These are phyloP conservation scores for Colletotrichum sp. DNA, from an alignment of 2,329 filamentous ascomycete genomes.

Conservation along the genomic window DNA sequence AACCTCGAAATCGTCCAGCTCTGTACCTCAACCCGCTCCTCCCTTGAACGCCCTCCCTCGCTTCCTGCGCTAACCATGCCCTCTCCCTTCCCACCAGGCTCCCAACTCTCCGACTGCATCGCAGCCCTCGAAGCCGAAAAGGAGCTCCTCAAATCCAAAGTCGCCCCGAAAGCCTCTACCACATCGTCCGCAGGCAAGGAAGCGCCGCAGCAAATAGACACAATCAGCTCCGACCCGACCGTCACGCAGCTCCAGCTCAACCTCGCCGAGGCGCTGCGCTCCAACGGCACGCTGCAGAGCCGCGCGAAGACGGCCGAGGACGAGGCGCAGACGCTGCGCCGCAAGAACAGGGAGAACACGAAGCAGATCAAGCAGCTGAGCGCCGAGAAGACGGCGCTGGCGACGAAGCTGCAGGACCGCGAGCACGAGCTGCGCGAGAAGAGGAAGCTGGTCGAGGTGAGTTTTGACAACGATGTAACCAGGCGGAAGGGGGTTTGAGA, in stretches of 20 bases:
- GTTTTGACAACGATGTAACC: no score
- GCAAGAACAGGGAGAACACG: constrained; percentile 62
- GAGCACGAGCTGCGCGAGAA: constrained; percentile 88
- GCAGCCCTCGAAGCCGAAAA: constrained; percentile 66
- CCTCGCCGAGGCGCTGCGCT: constrained; percentile 77
- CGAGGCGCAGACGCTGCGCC: constrained; percentile 68
- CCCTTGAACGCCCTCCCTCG: neutral
- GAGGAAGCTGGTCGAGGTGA: constrained; percentile 77
- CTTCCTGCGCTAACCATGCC: neutral
- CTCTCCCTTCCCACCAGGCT: constrained; percentile 48
- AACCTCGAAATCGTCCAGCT: constrained; percentile 75
- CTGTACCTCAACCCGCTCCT: constrained; percentile 60
- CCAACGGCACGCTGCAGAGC: constrained; percentile 70
- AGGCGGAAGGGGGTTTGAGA: no score
- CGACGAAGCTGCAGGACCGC: constrained; percentile 74
- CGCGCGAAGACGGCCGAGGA: constrained; percentile 66
- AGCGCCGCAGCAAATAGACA: constrained; percentile 8
- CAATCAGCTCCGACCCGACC: constrained; percentile 32
- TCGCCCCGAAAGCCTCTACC: constrained; percentile 24
- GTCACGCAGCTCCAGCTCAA: constrained; percentile 67
- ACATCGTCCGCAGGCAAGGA: constrained; percentile 2
- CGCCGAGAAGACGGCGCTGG: constrained; percentile 64
- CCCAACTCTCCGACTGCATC: constrained; percentile 70
- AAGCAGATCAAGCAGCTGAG: constrained; percentile 67
- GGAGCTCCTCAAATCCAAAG: constrained; percentile 38